Evolutionary conservation across 495 filamentous ascomycete species (phyloP), one percentile per base, ranked within the genome.

Genomic region (Neurospora sublineolata): DNA sequence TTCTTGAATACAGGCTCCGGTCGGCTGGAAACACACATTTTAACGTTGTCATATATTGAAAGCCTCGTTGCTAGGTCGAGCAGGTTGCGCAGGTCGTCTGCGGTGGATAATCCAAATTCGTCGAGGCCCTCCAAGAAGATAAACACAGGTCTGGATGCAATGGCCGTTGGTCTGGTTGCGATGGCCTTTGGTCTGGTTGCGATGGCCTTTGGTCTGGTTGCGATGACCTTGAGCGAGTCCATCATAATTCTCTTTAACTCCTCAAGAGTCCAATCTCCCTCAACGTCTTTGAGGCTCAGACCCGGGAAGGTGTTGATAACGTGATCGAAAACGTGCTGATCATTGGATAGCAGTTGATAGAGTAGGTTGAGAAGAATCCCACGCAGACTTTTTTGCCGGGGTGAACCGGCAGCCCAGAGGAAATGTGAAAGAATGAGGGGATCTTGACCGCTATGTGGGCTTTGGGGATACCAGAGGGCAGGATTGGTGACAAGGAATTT

Each of bases 281-380:
- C 14, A 33, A 40, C 64, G 69, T 73, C 69, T 39, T 76, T 73
- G 37, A 30, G 70, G 0, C 33, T n/a, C n/a, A 18, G 67, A 5
- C 14, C 64, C 0, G 18, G 69, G 60, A 20, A 46, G 39, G 38
- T 9, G 4, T 60, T 11, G 7, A 80, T 37, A 33, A 76, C 68
- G 1, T 41, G 18, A 42, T 76, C 67, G 7, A 77, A 23, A 10
- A 71, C 23, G 10, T 70, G 14, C 18, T 70, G 12, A 8, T 76
- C 36, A 1, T 37, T 30, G 5, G 58, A 64, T 18, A 82, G 68
- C 14, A 82, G 67, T 42, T 82, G 78, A 16, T 72, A 72, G 10
- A 83, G 41, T 8, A 83, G 74, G 0, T 78, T 73, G 9, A 77
- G 72, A 2, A 82, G 73, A 16, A 82, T 69, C 20, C 82, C 82